Evolutionary conservation across 768 basidiomycete genomes (phyloP), one percentile per base, ranked within the genome.

Genomic region (Leccinum disarticulatum): DNA sequence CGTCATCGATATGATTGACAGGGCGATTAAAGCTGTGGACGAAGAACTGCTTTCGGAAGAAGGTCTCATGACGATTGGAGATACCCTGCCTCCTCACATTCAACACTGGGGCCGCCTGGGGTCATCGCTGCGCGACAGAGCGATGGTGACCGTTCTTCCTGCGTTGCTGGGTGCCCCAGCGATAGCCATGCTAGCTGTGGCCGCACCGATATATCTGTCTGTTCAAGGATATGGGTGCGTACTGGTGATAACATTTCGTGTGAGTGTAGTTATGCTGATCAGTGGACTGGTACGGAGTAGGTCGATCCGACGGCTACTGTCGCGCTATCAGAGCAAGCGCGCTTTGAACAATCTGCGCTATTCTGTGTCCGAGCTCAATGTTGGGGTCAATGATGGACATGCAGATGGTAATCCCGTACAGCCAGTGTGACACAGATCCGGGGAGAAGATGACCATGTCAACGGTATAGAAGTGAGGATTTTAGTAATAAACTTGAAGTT

Each of bases 151-250:
- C 3, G 35, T 64, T 13, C 49, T 57, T 1, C 53, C 51, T 3
- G 28, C 49, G 10, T 28, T 64, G 11, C 30, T 64, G 5, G 59
- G 55, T 3, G 46, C 57, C 9, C 63, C 62, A 4, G 56, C 46
- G 4, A 17, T 31, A 10, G 50, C 50, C 6, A 19, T 51, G 28
- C 30, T 51, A 30, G 30, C 14, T 7, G 50, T 25, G n/a, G 50
- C n/a, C n/a, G 30, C 30, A 30, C 50, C n/a, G n/a, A n/a, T 51
- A 9, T 31, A 51, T 31, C 10, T 7, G 5, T 51, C 50, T 31
- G n/a, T 52, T n/a, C 31, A 22, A 5, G 31, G 15, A 14, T 52
- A 7, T 5, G 51, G 4, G 51, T 52, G 51, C 51, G 51, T 52
- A 22, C 14, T 49, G 27, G 25, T 15, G 49, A 27, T 25, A 15